Base-by-base conservation (phyloP, 2,329 filamentous ascomycete genomes). In the Talaromyces pinophilus region DNA sequence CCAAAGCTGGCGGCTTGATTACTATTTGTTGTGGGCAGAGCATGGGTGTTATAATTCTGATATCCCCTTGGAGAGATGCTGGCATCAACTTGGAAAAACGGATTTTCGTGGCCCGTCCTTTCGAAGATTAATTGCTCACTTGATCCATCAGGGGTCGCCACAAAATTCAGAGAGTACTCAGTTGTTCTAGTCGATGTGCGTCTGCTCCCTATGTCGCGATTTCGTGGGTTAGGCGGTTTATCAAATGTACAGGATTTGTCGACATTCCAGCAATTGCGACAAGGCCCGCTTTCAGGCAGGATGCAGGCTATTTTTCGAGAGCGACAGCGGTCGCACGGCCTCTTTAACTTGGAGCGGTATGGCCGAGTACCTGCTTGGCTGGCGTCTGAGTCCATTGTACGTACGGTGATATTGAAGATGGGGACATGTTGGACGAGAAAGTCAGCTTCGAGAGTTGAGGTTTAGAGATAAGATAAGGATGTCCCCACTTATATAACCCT, bases 321-420 rank as follows among this genome's bases (percentile, higher is more conserved):
- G 11, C 75, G 74, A 69, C 75, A 76, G 69, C 74, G 71, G 68
- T 76, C 74, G 59, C 75, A 76, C 17, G 75, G 75, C 46, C 74
- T 71, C 62, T 75, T 72, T n/a, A 73, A 69, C 63, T 76, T 76
- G 48, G 75, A 76, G 50, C 74, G 73, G 64, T 76, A 76, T 13
- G 74, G 75, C 40, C 75, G 72, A 22, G 62, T 42, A 19, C 46
- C 59, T 2, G 35, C 44, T 55, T 17, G 28, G 30, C 52, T 55
- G 5, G 22, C 15, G 38, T 65, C 50, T 19, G 57, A 7, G 22
- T 61, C 38, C 63, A 61, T 65, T 35, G 52, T 35, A 35, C 5
- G 17, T 8, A 5, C 52, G 6, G 15, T 35, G 50, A 35, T 55
- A 55, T 35, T 35, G 52, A 35, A 55, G 52, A 19, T 19, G 52